These are phyloP conservation scores for Pseudopithomyces maydicus DNA, from an alignment of 2,329 filamentous ascomycete genomes.

Conservation along the genomic window DNA sequence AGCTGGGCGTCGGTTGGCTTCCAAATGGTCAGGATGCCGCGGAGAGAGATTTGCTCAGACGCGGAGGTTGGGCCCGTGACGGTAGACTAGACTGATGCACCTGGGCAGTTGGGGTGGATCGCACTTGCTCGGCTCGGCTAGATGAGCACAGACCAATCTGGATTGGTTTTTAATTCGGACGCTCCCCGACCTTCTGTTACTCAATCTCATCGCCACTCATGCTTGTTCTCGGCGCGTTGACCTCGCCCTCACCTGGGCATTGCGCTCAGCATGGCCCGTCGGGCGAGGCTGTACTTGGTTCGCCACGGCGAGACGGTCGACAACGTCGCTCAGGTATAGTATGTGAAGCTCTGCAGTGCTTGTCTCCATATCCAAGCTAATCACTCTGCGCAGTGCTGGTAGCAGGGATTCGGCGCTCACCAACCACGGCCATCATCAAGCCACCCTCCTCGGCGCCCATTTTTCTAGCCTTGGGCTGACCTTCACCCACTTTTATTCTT, in stretches of 20 bases:
- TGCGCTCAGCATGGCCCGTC: slow-evolving; percentile 23
- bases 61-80: no score
- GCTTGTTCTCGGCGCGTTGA: not conserved
- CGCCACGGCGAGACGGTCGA: slow-evolving; percentile 91
- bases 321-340: slow-evolving; percentile 81
- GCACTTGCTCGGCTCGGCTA: no score
- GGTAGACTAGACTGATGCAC: no score
- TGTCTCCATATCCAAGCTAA: slow-evolving; percentile 26
- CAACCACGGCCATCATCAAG: slow-evolving; percentile 79
- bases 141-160: not conserved
- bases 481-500: slow-evolving; percentile 76
- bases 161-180: not conserved
- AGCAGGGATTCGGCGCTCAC: slow-evolving; percentile 80
- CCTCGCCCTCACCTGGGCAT: slow-evolving; percentile 20
- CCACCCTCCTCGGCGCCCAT: slow-evolving; percentile 70
- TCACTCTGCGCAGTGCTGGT: slow-evolving; percentile 65
- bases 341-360: slow-evolving; percentile 25
- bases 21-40: no score
- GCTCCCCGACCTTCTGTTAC: not conserved
- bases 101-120: no score
- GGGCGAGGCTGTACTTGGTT: slow-evolving; percentile 74
- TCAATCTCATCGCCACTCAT: slow-evolving; percentile 7
- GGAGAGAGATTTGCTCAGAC: no score
- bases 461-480: slow-evolving; percentile 68
- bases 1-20: no score